phyloP scores from a whole-genome alignment of 78 protist genomes.

The Cavenderia fasciculata region DNA sequence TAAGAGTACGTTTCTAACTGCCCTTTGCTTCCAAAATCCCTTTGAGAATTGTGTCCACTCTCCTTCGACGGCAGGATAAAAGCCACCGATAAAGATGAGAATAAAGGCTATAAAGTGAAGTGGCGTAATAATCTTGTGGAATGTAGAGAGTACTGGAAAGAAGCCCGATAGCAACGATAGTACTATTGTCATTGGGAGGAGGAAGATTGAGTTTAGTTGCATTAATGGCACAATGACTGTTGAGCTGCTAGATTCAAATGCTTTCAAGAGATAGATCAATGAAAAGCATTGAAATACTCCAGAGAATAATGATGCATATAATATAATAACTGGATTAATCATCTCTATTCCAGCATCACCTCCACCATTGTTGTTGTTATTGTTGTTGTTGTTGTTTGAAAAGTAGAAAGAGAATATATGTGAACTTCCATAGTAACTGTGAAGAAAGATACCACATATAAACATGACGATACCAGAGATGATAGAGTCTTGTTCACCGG shows the following conservation, averaged over 20 bases:
- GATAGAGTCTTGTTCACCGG: slow-evolving; percentile 50
- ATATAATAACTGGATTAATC: neutral
- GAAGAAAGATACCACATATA: neutral
- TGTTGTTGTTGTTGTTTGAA: neutral
- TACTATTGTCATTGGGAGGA: slow-evolving; percentile 29
- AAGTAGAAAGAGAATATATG: neutral
- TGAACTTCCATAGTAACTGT: neutral
- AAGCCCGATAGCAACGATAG: slow-evolving; percentile 28
- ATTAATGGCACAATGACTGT: slow-evolving; percentile 59
- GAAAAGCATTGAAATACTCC: slow-evolving; percentile 35
- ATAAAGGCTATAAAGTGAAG: slow-evolving; percentile 26
- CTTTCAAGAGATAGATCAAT: slow-evolving; percentile 28
- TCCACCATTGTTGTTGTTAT: neutral
- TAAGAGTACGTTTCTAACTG: slow-evolving; percentile 21
- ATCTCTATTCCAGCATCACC: neutral
- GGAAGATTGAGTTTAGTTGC: slow-evolving; percentile 32
- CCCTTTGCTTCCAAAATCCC: slow-evolving; percentile 35
- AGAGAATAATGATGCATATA: neutral
- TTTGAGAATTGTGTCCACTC: slow-evolving; percentile 12
- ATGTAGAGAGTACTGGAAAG: slow-evolving; percentile 9
- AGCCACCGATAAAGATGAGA: slow-evolving; percentile 52
- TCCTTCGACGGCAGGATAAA: slow-evolving; percentile 56
- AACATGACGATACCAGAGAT: slow-evolving; percentile 50
- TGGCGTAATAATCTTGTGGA: slow-evolving; percentile 48
- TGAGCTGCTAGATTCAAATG: slow-evolving; percentile 23